Percentiles rank a stretch among this genome's conserved stretches.
Evolutionary conservation across 2,329 filamentous ascomycete genomes (phyloP).

Genomic region (Claviceps lovelessii): DNA sequence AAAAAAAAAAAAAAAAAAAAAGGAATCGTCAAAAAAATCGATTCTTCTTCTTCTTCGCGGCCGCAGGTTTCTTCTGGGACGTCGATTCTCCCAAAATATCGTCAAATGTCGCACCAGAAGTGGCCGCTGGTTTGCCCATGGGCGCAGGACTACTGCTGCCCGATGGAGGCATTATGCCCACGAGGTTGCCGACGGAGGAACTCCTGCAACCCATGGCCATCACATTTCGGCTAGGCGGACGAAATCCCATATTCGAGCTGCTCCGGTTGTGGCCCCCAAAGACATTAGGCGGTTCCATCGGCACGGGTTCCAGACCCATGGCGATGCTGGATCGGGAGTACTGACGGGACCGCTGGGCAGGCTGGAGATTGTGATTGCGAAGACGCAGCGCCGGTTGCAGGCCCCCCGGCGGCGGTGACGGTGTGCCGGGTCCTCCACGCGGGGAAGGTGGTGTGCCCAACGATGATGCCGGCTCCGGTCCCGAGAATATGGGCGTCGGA

Average conservation of each 20-base stretch:
- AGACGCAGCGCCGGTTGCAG: slow-evolving; percentile 18
- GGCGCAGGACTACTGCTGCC: slow-evolving; percentile 6
- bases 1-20: no score
- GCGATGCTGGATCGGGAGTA: slow-evolving; percentile 28
- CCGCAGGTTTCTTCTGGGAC: slow-evolving; percentile 15
- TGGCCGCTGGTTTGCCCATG: slow-evolving; percentile 11
- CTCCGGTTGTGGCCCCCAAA: slow-evolving; percentile 19
- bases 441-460: slow-evolving; percentile 9
- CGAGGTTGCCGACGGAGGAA: slow-evolving; percentile 23
- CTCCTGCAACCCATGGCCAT: slow-evolving; percentile 16
- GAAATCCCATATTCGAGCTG: slow-evolving; percentile 20
- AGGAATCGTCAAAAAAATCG: slow-evolving; percentile 21
- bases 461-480: slow-evolving; percentile 13
- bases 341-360: slow-evolving; percentile 18
- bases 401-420: slow-evolving; percentile 15
- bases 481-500: slow-evolving; percentile 22
- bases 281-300: slow-evolving; percentile 19
- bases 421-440: slow-evolving; percentile 11
- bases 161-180: slow-evolving; percentile 9
- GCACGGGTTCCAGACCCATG: slow-evolving; percentile 29
- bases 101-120: slow-evolving; percentile 30
- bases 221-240: slow-evolving; percentile 17
- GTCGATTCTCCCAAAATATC: slow-evolving; percentile 28
- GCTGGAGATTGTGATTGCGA: slow-evolving; percentile 27
- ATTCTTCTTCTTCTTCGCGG: slow-evolving; percentile 24